Base-by-base conservation (phyloP, 495 filamentous ascomycete species). In the Daldinia decipiens region DNA sequence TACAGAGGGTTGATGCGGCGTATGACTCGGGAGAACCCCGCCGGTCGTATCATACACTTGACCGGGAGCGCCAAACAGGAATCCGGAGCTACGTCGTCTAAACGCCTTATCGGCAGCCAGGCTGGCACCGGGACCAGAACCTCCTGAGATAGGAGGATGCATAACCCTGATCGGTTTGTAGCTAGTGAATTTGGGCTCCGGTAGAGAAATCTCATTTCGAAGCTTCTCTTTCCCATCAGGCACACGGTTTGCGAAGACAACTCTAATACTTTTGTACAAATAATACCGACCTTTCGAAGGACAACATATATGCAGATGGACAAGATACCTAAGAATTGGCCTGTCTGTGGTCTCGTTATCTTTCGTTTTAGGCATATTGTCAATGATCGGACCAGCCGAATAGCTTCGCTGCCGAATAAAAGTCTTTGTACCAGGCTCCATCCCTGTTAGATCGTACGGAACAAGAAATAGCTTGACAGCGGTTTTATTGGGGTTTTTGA, bases 191-290 rank as follows among this genome's bases (percentile, higher is more conserved):
- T 91, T 87, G 47, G 95, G 95, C 63, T 97, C 93, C 0, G 96
- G 94, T 55, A 91, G 83, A 58, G 96, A 92, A 31, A 95, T 91
- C 76, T 99, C 95, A 75, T 96, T 98, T 7, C 91, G 88, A 43
- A 99, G 84, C 62, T 89, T 93, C 81, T 98, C 95, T 76, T 98
- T 98, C 29, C 94, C 95, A 75, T 99, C 95, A 0, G 96, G 95
- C 3, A 98, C 96, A 29, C 95, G 89, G 77, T 99, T 99, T 59
- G 95, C 95, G 78, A 99, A 99, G 2, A 99, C 95, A 51, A 99
- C 93, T 32, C 95, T 88, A 64, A 98, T 92, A 63, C 86, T 92
- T 74, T 94, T 96, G 82, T 98, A 93, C 2, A 99, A 82, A 70
- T 92, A 99, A 79, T 89, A 96, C 55, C 95, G 90, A 36, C 93